Evolutionary conservation across 495 filamentous ascomycete species (phyloP), one percentile per base, ranked within the genome.

Genomic region (Penicilliopsis zonata): DNA sequence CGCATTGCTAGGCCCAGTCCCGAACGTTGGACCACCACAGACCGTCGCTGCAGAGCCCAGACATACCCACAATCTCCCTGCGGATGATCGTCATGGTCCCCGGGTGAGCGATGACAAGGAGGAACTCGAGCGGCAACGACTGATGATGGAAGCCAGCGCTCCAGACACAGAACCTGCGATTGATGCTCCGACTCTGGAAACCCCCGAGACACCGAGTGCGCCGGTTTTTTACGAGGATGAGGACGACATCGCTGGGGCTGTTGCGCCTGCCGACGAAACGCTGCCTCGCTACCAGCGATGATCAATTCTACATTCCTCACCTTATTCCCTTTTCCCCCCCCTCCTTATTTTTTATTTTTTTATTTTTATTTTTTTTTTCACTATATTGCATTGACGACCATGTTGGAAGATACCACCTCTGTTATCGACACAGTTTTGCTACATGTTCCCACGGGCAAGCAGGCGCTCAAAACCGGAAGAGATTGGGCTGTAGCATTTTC

Each of bases 101-200:
- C 36, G 49, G 14, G 40, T 33, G 9, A 29, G 34, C n/a, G 82
- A 86, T 14, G 87, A 94, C 47, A 94, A 94, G 50, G 76, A 80
- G 43, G 88, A 94, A 44, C 64, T 85, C 13, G 83, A 94, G 46
- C 72, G 82, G 4, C 74, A 68, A 29, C 67, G 83, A 35, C 54
- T 94, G 3, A 58, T 87, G 29, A 67, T 69, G 37, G 76, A 85
- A 43, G 74, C 74, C 0, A 87, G 80, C 46, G 72, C 80, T 2
- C 86, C 86, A 14, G 30, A 20, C 12, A 17, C 14, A 3, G 41
- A 45, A 7, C 53, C 52, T 13, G 35, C 41, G 10, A 60, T 61
- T 14, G 64, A 74, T 21, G 63, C 61, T n/a, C 59, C 61, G 5
- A 36, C 55, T 8, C 37, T 41, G 20, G 48, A 41, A 3, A 9